Percentiles rank a stretch among this genome's conserved stretches.
Conservation (phyloP, 2,329 filamentous ascomycete species). For the Aspergillus quadricinctus region DNA sequence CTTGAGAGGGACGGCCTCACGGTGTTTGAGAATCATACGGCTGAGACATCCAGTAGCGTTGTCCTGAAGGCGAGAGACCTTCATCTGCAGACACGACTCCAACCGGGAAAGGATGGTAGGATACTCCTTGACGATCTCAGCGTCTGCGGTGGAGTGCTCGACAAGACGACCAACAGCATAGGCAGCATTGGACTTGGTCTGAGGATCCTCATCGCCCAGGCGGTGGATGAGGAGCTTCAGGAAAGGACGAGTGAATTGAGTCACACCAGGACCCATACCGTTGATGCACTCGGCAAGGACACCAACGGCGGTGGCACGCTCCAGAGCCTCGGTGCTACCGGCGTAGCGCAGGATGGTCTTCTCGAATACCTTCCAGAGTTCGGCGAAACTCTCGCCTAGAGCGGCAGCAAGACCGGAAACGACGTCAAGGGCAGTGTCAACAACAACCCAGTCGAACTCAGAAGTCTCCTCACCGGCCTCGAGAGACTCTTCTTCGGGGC, state of each 20-base stretch:
- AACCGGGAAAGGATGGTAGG: constrained; percentile 76
- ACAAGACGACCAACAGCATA: constrained; percentile 86
- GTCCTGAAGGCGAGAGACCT: constrained; percentile 78
- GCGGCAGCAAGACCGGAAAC: constrained; percentile 78
- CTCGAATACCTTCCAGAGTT: constrained; percentile 95
- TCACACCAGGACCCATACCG: constrained; percentile 76
- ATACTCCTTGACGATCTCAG: constrained; percentile 70
- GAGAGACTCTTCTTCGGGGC: constrained; percentile 71
- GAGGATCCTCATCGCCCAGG: constrained; percentile 80
- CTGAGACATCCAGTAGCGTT: constrained; percentile 89
- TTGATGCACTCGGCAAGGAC: constrained; percentile 87
- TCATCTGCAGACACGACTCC: constrained; percentile 74
- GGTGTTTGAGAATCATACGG: constrained; percentile 86
- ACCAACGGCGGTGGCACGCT: constrained; percentile 85
- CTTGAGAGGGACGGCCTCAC: constrained; percentile 72
- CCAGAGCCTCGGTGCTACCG: constrained; percentile 76
- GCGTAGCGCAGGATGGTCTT: constrained; percentile 86
- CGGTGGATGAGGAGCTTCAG: constrained; percentile 80
- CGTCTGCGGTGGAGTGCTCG: constrained; percentile 69
- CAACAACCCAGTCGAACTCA: constrained; percentile 95
- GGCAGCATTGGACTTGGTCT: constrained; percentile 92
- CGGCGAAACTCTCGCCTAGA: constrained; percentile 73
- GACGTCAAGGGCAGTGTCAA: constrained; percentile 91
- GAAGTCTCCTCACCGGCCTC: constrained; percentile 74
- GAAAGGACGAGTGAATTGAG: constrained; percentile 71